A percentile compares a stretch with the other conserved stretches of the same genome.
These are phyloP conservation scores for Yamadazyma atlantica DNA, from an alignment of 1,139 yeast genomes.

Conservation along the genomic window DNA sequence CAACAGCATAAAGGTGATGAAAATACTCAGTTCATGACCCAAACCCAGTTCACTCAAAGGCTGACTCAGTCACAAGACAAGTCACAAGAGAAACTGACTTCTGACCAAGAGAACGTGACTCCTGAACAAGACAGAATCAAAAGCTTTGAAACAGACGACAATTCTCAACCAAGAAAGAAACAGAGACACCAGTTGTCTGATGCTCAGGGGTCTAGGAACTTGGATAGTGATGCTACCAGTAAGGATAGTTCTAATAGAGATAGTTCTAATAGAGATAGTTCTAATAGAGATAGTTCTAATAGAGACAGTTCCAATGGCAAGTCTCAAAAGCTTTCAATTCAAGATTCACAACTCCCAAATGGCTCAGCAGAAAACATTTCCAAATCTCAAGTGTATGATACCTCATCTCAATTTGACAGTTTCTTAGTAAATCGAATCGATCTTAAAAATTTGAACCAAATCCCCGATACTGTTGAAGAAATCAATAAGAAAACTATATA, in stretches of 20 bases:
- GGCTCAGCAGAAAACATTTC: too few species aligned
- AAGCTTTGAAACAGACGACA: too few species aligned
- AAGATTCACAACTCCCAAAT: not conserved
- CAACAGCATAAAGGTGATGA: constrained; percentile 1
- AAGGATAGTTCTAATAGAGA: not conserved
- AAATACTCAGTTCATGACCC: not conserved
- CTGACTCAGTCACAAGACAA: too few species aligned
- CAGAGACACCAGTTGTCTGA: not conserved
- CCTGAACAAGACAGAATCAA: not conserved
- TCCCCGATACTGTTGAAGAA: constrained; percentile 15
- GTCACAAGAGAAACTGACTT: too few species aligned
- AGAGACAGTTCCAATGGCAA: not conserved
- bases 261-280: not conserved
- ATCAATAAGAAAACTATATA: constrained; percentile 16
- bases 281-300: not conserved
- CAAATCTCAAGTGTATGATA: not conserved
- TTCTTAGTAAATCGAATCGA: constrained; percentile 17
- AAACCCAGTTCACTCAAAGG: too few species aligned
- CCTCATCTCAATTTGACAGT: constrained; percentile 8
- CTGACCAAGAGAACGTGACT: not conserved
- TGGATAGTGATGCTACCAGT: not conserved
- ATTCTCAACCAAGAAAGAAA: not conserved
- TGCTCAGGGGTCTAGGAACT: not conserved
- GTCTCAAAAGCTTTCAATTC: not conserved
- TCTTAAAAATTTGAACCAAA: constrained; percentile 9